Conservation (phyloP, 2,329 filamentous ascomycete genomes). For the Cyphellophora europaea region DNA sequence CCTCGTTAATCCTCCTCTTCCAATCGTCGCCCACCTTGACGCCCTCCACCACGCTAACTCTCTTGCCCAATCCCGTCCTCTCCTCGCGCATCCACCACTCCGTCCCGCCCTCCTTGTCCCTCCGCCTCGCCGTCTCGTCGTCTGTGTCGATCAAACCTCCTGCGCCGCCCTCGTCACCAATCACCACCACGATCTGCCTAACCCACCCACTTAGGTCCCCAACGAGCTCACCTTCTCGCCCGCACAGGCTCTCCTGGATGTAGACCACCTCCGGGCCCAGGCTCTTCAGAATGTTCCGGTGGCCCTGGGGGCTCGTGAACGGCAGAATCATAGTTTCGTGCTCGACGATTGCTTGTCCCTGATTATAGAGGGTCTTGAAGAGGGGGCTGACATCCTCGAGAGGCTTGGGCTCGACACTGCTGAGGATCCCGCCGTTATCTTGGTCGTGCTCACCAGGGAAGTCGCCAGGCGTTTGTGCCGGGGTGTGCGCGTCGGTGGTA, state of each 20-base stretch:
- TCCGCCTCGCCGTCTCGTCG: conserved; percentile 50
- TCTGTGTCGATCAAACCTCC: conserved; percentile 79
- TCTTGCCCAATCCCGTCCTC: conserved; percentile 75
- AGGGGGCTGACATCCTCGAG: conserved; percentile 40
- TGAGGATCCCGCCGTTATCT: conserved; percentile 51
- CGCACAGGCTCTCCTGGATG: conserved; percentile 74
- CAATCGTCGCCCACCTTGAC: conserved; percentile 78
- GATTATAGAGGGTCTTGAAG: conserved; percentile 71
- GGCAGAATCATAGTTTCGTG: conserved; percentile 80
- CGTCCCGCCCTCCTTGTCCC: conserved; percentile 23
- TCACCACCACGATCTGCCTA: conserved; percentile 51
- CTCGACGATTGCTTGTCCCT: conserved; percentile 70
- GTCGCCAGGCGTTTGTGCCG: conserved; percentile 57
- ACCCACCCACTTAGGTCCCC: conserved; percentile 58
- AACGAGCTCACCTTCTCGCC: conserved; percentile 63
- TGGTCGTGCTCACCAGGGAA: conserved; percentile 22
- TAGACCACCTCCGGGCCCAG: conserved; percentile 80
- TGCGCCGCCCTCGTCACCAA: conserved; percentile 48
- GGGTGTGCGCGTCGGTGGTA: conserved; percentile 58
- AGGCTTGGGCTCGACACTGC: conserved; percentile 28
- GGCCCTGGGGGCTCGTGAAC: conserved; percentile 74
- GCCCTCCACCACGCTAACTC: conserved; percentile 80
- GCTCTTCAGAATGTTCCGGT: conserved; percentile 78
- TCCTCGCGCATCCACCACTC: conserved; percentile 71
- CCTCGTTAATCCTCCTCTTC: conserved; percentile 64